Conservation (phyloP, 1,139 yeast species). For the Saccharomyces hybrid region DNA sequence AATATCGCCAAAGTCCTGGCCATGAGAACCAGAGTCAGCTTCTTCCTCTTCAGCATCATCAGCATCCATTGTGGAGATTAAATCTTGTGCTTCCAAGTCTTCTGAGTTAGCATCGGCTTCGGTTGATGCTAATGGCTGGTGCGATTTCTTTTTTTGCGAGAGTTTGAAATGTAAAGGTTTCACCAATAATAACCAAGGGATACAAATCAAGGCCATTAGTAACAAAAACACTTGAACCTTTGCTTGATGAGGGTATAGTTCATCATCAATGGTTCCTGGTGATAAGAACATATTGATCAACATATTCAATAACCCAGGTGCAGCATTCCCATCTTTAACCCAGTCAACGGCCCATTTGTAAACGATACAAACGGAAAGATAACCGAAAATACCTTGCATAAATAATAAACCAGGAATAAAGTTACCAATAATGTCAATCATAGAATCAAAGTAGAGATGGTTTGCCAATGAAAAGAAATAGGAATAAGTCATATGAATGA, state of each 20-base stretch:
- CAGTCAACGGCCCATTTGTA: constrained; percentile 96
- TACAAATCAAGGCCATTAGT: constrained; percentile 74
- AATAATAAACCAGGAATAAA: constrained; percentile 89
- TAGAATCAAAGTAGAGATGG: constrained; percentile 61
- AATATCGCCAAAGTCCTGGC: constrained; percentile 77
- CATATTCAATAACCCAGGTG: constrained; percentile 94
- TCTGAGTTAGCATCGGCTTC: constrained; percentile 25
- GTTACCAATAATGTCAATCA: constrained; percentile 84
- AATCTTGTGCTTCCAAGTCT: constrained; percentile 21
- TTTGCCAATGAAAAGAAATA: constrained; percentile 79
- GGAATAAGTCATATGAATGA: constrained; percentile 88
- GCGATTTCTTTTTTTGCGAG: constrained; percentile 31
- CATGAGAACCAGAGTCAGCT: constrained; percentile 43
- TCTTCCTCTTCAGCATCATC: constrained; percentile 33
- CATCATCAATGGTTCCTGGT: constrained; percentile 84
- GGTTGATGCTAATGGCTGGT: constrained; percentile 21
- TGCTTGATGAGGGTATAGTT: constrained; percentile 76
- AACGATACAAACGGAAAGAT: constrained; percentile 70
- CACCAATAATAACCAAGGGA: constrained; percentile 85
- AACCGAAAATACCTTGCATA: constrained; percentile 95
- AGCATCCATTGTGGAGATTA: constrained; percentile 8
- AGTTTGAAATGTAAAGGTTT: constrained; percentile 74
- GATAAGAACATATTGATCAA: constrained; percentile 90
- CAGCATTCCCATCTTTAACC: constrained; percentile 63
- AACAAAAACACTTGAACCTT: constrained; percentile 69